phyloP scores from a whole-genome alignment of 768 basidiomycete species.

The Boletellus ananas region DNA sequence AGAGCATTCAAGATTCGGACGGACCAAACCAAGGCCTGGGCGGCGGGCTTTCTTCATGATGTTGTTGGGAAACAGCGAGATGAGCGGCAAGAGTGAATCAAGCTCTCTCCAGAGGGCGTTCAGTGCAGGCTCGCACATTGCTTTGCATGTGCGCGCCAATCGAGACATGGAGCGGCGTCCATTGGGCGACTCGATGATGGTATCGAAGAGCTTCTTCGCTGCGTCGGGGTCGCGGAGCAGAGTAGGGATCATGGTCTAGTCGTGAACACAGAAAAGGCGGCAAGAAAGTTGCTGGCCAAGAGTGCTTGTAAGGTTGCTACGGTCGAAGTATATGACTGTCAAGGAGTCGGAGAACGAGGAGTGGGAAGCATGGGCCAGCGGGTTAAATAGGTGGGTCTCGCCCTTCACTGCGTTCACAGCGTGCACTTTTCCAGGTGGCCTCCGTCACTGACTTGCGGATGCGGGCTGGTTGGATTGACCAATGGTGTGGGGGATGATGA shows the following conservation, averaged over 20 bases:
- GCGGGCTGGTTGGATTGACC: slow-evolving; percentile 27
- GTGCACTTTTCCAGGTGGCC: slow-evolving; percentile 33
- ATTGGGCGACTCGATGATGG: slow-evolving; percentile 52
- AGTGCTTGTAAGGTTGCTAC: slow-evolving; percentile 27
- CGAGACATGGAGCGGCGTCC: slow-evolving; percentile 68
- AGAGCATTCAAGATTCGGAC: slow-evolving; percentile 25
- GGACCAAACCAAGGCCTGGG: slow-evolving; percentile 74
- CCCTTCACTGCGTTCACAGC: slow-evolving; percentile 40
- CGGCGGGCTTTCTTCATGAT: slow-evolving; percentile 66
- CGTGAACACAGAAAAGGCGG: slow-evolving; percentile 42
- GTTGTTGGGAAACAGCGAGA: slow-evolving; percentile 66
- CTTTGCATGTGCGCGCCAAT: slow-evolving; percentile 70
- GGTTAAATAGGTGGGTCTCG: slow-evolving; percentile 36
- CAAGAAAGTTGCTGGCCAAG: slow-evolving; percentile 30
- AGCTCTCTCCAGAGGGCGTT: slow-evolving; percentile 74
- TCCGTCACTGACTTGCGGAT: slow-evolving; percentile 30
- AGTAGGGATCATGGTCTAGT: slow-evolving; percentile 48
- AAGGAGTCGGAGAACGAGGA: slow-evolving; percentile 38
- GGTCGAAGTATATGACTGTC: slow-evolving; percentile 31
- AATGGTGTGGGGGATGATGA: slow-evolving; percentile 24
- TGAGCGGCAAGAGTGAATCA: slow-evolving; percentile 67
- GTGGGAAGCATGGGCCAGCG: slow-evolving; percentile 32
- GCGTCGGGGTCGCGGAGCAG: slow-evolving; percentile 64
- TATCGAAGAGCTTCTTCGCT: slow-evolving; percentile 48
- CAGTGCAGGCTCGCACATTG: slow-evolving; percentile 69